Evolutionary conservation across 2,329 filamentous ascomycete genomes (phyloP).

Genomic region (Dactylonectria estremocensis): DNA sequence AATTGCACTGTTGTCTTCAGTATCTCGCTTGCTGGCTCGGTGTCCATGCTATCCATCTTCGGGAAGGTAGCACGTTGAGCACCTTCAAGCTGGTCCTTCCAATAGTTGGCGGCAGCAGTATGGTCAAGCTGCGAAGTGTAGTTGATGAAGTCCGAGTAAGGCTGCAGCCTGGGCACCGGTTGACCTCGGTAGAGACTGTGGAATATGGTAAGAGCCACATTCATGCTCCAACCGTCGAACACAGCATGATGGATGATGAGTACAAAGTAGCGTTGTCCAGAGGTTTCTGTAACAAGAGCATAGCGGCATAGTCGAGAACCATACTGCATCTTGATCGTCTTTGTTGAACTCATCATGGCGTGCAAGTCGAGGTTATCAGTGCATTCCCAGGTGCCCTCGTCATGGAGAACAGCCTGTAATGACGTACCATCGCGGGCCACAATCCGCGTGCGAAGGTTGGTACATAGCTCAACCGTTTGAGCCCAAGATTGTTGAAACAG

Average conservation of each 20-base stretch:
- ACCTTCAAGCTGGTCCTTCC: slow-evolving; percentile 14
- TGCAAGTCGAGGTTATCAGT: not conserved
- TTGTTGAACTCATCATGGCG: not conserved
- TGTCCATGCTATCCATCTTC: not conserved
- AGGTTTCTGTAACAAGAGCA: slow-evolving; percentile 5
- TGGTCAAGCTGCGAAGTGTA: not conserved
- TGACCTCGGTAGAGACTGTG: not conserved
- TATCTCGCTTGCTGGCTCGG: not conserved
- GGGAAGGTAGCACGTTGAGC: slow-evolving; percentile 15
- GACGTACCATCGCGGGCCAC: slow-evolving; percentile 1
- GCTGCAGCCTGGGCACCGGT: not conserved
- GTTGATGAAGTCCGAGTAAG: slow-evolving; percentile 9
- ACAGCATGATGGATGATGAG: slow-evolving; percentile 43
- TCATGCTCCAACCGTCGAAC: slow-evolving; percentile 44
- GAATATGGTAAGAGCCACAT: not conserved
- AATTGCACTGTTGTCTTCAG: slow-evolving; percentile 6
- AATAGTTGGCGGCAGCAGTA: not conserved
- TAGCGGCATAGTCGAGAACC: no score
- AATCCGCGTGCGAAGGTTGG: slow-evolving; percentile 11
- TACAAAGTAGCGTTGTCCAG: slow-evolving; percentile 11
- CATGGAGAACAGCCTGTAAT: slow-evolving; percentile 6
- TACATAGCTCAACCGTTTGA: not conserved
- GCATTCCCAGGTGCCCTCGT: slow-evolving; percentile 1
- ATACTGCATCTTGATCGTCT: slow-evolving; percentile 11
- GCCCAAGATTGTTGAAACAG: slow-evolving; percentile 11